These are phyloP conservation scores for Penicillium aurantiogriseum DNA, from an alignment of 2,329 filamentous ascomycete genomes.

Conservation along the genomic window DNA sequence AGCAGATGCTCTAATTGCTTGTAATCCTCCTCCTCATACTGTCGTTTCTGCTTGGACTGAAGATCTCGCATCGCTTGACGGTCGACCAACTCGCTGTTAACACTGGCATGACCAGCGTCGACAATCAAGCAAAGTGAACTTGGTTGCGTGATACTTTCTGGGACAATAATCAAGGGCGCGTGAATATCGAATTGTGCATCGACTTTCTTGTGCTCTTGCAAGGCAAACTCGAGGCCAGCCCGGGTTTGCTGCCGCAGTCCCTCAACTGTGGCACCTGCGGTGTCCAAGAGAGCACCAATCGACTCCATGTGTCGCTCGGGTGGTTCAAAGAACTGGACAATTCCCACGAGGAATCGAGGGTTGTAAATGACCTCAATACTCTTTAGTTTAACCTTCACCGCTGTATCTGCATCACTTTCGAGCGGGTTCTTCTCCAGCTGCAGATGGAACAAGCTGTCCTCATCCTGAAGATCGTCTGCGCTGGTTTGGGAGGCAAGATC, in stretches of 20 bases:
- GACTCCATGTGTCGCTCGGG: constrained; percentile 98
- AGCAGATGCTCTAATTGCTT: constrained; percentile 85
- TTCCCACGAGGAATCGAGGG: constrained; percentile 83
- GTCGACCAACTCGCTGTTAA: constrained; percentile 91
- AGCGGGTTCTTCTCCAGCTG: constrained; percentile 94
- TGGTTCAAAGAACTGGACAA: constrained; percentile 93
- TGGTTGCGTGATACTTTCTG: constrained; percentile 81
- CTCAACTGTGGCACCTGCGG: constrained; percentile 91
- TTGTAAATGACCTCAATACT: constrained; percentile 98
- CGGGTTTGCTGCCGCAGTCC: constrained; percentile 92
- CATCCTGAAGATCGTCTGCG: constrained; percentile 46
- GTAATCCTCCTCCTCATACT: constrained; percentile 86
- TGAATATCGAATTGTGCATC: constrained; percentile 95
- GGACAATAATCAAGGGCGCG: constrained; percentile 92
- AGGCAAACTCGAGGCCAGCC: constrained; percentile 89
- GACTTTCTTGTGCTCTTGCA: constrained; percentile 97
- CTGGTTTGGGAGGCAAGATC: constrained; percentile 41
- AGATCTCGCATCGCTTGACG: constrained; percentile 85
- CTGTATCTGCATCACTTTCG: constrained; percentile 86
- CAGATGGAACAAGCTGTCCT: constrained; percentile 86
- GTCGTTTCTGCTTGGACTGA: constrained; percentile 82
- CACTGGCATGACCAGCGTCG: constrained; percentile 92
- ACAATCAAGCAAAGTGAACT: constrained; percentile 86
- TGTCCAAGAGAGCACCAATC: constrained; percentile 92
- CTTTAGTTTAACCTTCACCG: constrained; percentile 85